phyloP scores from a whole-genome alignment of 768 basidiomycete species.

The Lentinula boryana region DNA sequence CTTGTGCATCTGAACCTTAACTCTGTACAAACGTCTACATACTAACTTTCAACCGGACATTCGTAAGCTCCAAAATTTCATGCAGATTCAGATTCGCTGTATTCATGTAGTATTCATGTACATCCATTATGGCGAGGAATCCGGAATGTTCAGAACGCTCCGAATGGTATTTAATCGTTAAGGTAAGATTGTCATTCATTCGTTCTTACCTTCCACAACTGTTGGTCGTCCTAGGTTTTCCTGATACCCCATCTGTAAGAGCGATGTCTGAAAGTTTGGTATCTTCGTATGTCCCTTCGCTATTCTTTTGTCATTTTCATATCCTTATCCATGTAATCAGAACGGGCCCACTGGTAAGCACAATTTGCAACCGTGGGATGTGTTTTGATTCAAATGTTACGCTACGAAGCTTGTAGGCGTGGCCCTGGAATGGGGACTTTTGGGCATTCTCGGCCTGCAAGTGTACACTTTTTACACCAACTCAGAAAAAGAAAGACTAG shows the following conservation, averaged over 20 bases:
- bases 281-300: not conserved
- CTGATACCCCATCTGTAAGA: not conserved
- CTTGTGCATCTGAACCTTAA: not conserved
- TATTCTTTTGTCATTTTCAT: not conserved
- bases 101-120: not conserved
- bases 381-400: not conserved
- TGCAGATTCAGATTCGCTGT: not conserved
- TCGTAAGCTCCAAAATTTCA: not conserved
- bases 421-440: not conserved
- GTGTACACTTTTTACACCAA: conserved; percentile 4
- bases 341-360: not conserved
- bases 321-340: not conserved
- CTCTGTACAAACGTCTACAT: not conserved
- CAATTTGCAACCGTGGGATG: not conserved
- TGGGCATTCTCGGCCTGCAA: not conserved
- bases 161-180: not conserved
- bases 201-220: not conserved
- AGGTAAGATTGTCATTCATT: not conserved
- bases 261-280: not conserved
- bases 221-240: not conserved
- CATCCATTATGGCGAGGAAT: not conserved
- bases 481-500: conserved; percentile 4
- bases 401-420: not conserved
- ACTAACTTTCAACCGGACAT: not conserved
- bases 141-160: not conserved